phyloP scores from a whole-genome alignment of 768 basidiomycete species.

The Tricholoma hemisulphureum region DNA sequence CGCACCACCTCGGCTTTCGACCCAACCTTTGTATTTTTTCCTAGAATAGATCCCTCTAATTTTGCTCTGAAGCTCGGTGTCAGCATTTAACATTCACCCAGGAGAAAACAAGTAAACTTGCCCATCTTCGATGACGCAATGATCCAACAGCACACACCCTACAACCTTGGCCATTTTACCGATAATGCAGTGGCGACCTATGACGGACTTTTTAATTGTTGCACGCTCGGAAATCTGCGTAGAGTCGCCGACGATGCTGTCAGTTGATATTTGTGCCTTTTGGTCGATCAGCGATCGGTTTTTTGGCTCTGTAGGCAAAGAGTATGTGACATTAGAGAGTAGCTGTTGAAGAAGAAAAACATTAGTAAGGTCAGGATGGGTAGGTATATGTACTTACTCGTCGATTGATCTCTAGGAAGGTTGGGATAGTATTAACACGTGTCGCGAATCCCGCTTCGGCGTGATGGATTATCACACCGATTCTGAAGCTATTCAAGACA shows the following conservation, averaged over 20 bases:
- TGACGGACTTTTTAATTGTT: slow-evolving; percentile 74
- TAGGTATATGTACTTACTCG: slow-evolving; percentile 45
- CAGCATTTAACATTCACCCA: not conserved
- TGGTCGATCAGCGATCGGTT: slow-evolving; percentile 71
- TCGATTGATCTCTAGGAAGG: slow-evolving; percentile 80
- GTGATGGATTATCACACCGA: slow-evolving; percentile 63
- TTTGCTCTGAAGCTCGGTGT: slow-evolving; percentile 52
- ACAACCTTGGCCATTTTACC: slow-evolving; percentile 82
- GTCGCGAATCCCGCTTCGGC: slow-evolving; percentile 54
- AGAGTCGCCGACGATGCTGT: slow-evolving; percentile 79
- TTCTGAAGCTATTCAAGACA: slow-evolving; percentile 49
- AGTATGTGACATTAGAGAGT: slow-evolving; percentile 49
- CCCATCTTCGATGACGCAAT: slow-evolving; percentile 88
- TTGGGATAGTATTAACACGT: slow-evolving; percentile 73
- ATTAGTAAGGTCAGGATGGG: not conserved
- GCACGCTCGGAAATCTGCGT: slow-evolving; percentile 80
- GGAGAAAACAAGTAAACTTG: slow-evolving; percentile 31
- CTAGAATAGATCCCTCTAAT: slow-evolving; percentile 73
- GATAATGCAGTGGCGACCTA: slow-evolving; percentile 82
- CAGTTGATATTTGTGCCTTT: slow-evolving; percentile 79
- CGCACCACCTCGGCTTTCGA: slow-evolving; percentile 63
- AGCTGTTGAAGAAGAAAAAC: slow-evolving; percentile 37
- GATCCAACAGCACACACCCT: slow-evolving; percentile 84
- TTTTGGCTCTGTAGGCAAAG: slow-evolving; percentile 58
- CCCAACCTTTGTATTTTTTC: slow-evolving; percentile 72